phyloP scores from a whole-genome alignment of 345 rosid genomes.

The Populus nigra region DNA sequence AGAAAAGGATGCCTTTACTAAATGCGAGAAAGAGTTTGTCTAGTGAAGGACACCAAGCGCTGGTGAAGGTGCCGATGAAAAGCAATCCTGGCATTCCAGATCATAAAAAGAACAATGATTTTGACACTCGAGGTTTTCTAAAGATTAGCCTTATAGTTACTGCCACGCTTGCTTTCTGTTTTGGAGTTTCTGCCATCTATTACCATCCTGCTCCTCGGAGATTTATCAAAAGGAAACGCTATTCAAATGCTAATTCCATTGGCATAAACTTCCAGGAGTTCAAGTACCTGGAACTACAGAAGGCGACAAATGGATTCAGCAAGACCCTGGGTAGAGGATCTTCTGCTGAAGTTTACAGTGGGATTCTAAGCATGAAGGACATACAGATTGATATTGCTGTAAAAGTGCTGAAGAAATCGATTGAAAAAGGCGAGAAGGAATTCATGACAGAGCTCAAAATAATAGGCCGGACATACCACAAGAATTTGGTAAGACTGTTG shows the following conservation, averaged over 20 bases:
- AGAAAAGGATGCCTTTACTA: slow-evolving; percentile 28
- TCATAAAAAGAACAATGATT: slow-evolving; percentile 1
- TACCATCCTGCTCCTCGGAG: slow-evolving; percentile 22
- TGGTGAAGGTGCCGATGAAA: slow-evolving; percentile 34
- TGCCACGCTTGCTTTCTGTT: slow-evolving; percentile 19
- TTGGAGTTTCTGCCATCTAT: slow-evolving; percentile 19
- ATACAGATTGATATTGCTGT: slow-evolving; percentile 23
- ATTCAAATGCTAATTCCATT: background rate
- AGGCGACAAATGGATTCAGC: slow-evolving; percentile 28
- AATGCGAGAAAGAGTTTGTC: slow-evolving; percentile 26
- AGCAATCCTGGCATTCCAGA: slow-evolving; percentile 2
- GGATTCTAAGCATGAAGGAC: slow-evolving; percentile 14
- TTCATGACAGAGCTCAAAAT: slow-evolving; percentile 33
- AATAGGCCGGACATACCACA: slow-evolving; percentile 32
- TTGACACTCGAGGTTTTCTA: background rate
- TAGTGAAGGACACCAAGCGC: slow-evolving; percentile 23
- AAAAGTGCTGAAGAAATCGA: slow-evolving; percentile 22
- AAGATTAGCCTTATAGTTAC: slow-evolving; percentile 18
- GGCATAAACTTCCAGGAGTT: slow-evolving; percentile 32
- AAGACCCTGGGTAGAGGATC: slow-evolving; percentile 29
- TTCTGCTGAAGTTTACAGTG: slow-evolving; percentile 29
- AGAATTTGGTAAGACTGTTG: slow-evolving; percentile 27
- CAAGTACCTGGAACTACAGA: slow-evolving; percentile 20
- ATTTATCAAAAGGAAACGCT: background rate
- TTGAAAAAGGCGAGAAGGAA: slow-evolving; percentile 23